These are phyloP conservation scores for Prunus dulcis DNA, from an alignment of 306 rosid genomes.

Conservation along the genomic window DNA sequence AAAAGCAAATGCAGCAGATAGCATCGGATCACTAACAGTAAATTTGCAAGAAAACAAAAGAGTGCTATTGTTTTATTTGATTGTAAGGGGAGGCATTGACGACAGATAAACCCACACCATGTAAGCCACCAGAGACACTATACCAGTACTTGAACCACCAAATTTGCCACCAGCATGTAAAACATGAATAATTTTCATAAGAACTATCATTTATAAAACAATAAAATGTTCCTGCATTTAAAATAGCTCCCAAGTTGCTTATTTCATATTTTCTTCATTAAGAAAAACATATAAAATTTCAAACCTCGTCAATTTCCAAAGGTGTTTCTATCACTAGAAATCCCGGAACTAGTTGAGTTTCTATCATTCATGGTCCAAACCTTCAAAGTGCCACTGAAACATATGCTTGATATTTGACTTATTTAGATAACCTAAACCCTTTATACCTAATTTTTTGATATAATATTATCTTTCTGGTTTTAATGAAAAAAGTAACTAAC, in stretches of 20 bases:
- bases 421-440: not conserved
- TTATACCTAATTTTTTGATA: too few relatives aligned
- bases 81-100: constrained; percentile 56
- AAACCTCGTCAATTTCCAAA: not conserved
- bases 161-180: constrained; percentile 97
- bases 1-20: too few relatives aligned
- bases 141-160: constrained; percentile 93
- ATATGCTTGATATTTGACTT: not conserved
- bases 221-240: not conserved
- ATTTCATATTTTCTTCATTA: not conserved
- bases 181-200: constrained; percentile 45
- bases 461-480: not conserved
- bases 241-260: not conserved
- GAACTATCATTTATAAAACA: not conserved
- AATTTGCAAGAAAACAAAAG: too few relatives aligned
- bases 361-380: not conserved
- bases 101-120: constrained; percentile 96
- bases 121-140: constrained; percentile 96
- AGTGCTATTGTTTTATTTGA: too few relatives aligned
- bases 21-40: too few relatives aligned
- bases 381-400: not conserved
- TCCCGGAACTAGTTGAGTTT: not conserved
- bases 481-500: not conserved
- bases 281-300: not conserved
- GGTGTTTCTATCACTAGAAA: not conserved